Evolutionary conservation across 305 asterid species (phyloP), one percentile per base, ranked within the genome.

Genomic region (Fraxinus dipetala): DNA sequence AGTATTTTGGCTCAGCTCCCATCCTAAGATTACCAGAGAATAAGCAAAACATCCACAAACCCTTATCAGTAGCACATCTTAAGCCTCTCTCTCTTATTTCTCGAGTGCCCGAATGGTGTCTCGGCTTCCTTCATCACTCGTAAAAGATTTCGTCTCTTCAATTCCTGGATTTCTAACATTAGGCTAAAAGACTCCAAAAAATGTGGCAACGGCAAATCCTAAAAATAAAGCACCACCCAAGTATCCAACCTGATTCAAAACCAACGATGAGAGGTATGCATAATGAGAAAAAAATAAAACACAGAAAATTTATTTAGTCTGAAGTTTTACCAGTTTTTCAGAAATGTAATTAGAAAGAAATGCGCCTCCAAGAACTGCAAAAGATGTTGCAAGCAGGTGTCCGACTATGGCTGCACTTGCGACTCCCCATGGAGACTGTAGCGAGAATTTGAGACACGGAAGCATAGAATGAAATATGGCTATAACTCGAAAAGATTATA

Each of bases 361-460:
- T 5, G 97, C 97, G 56, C 99, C 99, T 70, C 99, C 99, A 2
- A 95, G 85, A 83, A 95, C 90, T 6, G 99, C 98, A 22, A 95
- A 81, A 20, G 90, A 82, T 35, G 99, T 95, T 2, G 99, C 99
- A 11, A 93, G 76, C 43, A 95, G 85, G 86, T 95, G 99, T 31
- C 99, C 99, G 1, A 82, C 84, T 40, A 95, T 89, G 87, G 99
- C 99, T 79, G 97, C 99, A 85, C 96, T 86, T 38, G 99, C 99
- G 38, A 95, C 98, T 28, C 99, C 99, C 99, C 95, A 90, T 0
- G 99, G 96, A 48, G 99, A 95, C 99, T 95, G 85, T 51, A 67
- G 61, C 22, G 43, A 43, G 20, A 18, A 4, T 36, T 20, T 40
- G 24, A 43, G 67, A 75, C 38, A 1, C 30, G 9, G 26, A 40